Conservation (phyloP, 805 yeast genomes). For the Starmerella kuoi region DNA sequence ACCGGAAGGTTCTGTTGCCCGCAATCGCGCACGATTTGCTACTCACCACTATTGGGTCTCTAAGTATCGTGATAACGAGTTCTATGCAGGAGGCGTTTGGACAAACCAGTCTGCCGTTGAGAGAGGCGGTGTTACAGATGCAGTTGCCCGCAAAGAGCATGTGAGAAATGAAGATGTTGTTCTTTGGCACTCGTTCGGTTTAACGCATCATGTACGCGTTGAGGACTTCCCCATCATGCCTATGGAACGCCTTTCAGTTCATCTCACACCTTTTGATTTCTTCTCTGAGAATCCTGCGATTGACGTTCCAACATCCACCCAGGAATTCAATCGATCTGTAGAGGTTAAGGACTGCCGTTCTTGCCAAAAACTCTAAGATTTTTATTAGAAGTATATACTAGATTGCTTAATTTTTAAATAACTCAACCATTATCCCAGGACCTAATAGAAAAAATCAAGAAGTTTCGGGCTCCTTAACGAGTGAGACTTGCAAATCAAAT, state of each 20-base stretch:
- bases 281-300: slow-evolving; percentile 69
- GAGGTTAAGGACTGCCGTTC: slow-evolving; percentile 23
- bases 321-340: slow-evolving; percentile 52
- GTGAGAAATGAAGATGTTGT: slow-evolving; percentile 57
- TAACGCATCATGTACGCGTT: slow-evolving; percentile 58
- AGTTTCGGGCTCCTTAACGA: too few relatives aligned
- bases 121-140: slow-evolving; percentile 30
- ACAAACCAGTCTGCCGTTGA: slow-evolving; percentile 71
- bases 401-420: too few relatives aligned
- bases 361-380: slow-evolving; percentile 18
- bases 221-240: slow-evolving; percentile 90
- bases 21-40: slow-evolving; percentile 60
- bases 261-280: slow-evolving; percentile 59
- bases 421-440: too few relatives aligned
- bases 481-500: too few relatives aligned
- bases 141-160: slow-evolving; percentile 38
- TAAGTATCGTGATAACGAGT: slow-evolving; percentile 56
- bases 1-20: slow-evolving; percentile 48
- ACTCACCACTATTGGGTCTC: slow-evolving; percentile 75
- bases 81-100: slow-evolving; percentile 74
- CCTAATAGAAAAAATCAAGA: too few relatives aligned
- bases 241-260: slow-evolving; percentile 57
- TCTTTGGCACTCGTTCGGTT: slow-evolving; percentile 70
- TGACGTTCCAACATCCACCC: slow-evolving; percentile 60
- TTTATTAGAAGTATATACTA: not conserved